Percentiles rank a stretch among this genome's conserved stretches.
phyloP scores from a whole-genome alignment of 164 flowering plant genomes.

The Sedum album region DNA sequence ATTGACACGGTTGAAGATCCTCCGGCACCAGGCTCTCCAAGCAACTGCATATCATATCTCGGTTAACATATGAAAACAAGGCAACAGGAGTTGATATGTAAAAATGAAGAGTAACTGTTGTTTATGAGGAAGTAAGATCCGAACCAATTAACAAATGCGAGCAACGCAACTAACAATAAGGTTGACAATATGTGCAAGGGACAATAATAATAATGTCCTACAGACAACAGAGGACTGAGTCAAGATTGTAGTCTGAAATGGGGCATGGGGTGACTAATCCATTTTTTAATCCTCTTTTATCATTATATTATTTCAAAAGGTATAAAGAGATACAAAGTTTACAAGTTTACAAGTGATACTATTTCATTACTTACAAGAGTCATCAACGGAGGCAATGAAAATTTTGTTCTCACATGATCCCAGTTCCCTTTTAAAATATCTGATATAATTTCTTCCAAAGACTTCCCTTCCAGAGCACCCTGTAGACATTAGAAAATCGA shows the following conservation, averaged over 20 bases:
- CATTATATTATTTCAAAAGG: too few relatives aligned
- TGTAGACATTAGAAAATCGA: slow-evolving; percentile 17
- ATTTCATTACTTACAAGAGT: slow-evolving; percentile 55
- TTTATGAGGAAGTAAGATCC: neutral
- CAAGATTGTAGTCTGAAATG: too few relatives aligned
- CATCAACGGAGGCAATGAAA: slow-evolving; percentile 94
- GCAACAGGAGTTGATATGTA: neutral
- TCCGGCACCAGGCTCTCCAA: slow-evolving; percentile 97
- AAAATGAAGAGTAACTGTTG: slow-evolving; percentile 2
- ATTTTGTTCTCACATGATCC: slow-evolving; percentile 83
- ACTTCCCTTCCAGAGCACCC: slow-evolving; percentile 42
- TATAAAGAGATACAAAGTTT: neutral
- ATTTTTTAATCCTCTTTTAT: neutral
- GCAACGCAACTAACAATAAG: neutral
- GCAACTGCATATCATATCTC: slow-evolving; percentile 32
- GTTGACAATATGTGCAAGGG: neutral
- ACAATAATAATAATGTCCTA: too few relatives aligned
- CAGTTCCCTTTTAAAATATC: slow-evolving; percentile 64
- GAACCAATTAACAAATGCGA: neutral
- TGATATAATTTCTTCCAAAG: slow-evolving; percentile 45
- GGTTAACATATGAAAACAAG: neutral
- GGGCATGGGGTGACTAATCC: neutral
- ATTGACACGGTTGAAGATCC: slow-evolving; percentile 99
- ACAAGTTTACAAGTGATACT: too few relatives aligned
- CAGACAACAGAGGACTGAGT: too few relatives aligned